phyloP scores from a whole-genome alignment of 2,329 filamentous ascomycete species.

The Alternaria hordeiaustralica region DNA sequence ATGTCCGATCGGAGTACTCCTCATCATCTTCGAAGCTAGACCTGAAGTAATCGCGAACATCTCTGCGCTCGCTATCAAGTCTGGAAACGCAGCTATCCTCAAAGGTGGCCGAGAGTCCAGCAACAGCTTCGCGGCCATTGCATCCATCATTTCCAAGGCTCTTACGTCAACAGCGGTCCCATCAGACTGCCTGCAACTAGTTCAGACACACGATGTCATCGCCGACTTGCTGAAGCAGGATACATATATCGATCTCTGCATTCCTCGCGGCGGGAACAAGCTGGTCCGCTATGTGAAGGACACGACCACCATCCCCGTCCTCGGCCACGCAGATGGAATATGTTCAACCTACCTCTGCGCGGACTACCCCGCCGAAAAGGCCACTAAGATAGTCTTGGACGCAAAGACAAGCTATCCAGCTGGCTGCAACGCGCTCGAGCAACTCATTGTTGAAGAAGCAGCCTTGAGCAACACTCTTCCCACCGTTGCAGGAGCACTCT shows the following conservation, averaged over 20 bases:
- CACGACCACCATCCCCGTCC: conserved; percentile 90
- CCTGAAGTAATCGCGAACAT: conserved; percentile 99
- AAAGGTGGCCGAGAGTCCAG: conserved; percentile 98
- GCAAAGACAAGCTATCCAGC: conserved; percentile 95
- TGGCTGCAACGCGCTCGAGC: conserved; percentile 94
- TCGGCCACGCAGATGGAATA: conserved; percentile 94
- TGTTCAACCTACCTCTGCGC: conserved; percentile 85
- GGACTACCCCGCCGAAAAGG: conserved; percentile 75
- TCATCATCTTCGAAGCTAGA: conserved; percentile 97
- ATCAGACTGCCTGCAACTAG: conserved; percentile 86
- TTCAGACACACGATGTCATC: conserved; percentile 90
- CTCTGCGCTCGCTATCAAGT: conserved; percentile 93
- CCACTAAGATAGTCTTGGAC: conserved; percentile 80
- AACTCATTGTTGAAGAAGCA: conserved; percentile 80
- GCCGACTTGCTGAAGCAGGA: conserved; percentile 86
- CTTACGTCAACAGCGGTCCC: conserved; percentile 77
- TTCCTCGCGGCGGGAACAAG: conserved; percentile 89
- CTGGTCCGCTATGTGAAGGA: conserved; percentile 89
- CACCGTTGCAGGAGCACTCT: conserved; percentile 73
- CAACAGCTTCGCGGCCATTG: conserved; percentile 92
- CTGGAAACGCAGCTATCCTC: conserved; percentile 93
- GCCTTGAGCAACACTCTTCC: conserved; percentile 73
- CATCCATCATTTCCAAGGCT: conserved; percentile 80
- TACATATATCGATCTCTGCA: conserved; percentile 89
- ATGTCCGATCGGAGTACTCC: conserved; percentile 93